These are phyloP conservation scores for Neurospora sublineolata DNA, from an alignment of 495 filamentous ascomycete genomes.

Conservation along the genomic window DNA sequence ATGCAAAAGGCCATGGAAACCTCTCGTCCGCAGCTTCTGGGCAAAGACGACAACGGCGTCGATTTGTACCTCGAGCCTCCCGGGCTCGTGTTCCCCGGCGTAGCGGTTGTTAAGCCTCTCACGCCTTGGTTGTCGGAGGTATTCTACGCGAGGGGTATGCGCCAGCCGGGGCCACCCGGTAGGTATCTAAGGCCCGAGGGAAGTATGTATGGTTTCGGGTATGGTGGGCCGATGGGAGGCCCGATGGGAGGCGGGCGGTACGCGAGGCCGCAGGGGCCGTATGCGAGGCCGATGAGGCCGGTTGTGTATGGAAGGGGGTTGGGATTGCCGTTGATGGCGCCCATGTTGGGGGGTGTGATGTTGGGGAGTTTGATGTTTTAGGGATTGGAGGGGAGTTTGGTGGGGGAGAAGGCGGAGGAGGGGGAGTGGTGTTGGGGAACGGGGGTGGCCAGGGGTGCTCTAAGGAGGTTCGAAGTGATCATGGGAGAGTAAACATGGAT, in stretches of 20 bases:
- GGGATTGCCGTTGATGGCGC: constrained; percentile 2
- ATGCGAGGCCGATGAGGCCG: constrained; percentile 2
- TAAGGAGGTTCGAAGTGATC: neutral
- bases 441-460: neutral
- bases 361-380: constrained; percentile 2
- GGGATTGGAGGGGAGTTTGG: constrained; percentile 12
- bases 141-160: constrained; percentile 6
- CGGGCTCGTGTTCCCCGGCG: constrained; percentile 12
- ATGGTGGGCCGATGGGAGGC: constrained; percentile 13
- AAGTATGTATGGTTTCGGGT: constrained; percentile 17
- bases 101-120: constrained; percentile 1
- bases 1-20: constrained; percentile 14
- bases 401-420: neutral
- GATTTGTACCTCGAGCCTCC: constrained; percentile 18
- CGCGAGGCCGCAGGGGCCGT: constrained; percentile 1
- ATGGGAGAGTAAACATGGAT: neutral
- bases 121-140: constrained; percentile 19
- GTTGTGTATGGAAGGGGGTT: neutral
- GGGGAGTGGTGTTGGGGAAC: neutral
- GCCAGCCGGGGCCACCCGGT: neutral
- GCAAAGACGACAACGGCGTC: constrained; percentile 9
- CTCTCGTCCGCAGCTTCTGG: constrained; percentile 8
- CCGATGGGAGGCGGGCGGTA: constrained; percentile 13
- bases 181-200: constrained; percentile 16
- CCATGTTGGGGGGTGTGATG: neutral